Percentiles rank a stretch among this genome's conserved stretches.
Conservation (phyloP, 1,139 yeast species). For the Hemisphaericaspora xylanilytica region DNA sequence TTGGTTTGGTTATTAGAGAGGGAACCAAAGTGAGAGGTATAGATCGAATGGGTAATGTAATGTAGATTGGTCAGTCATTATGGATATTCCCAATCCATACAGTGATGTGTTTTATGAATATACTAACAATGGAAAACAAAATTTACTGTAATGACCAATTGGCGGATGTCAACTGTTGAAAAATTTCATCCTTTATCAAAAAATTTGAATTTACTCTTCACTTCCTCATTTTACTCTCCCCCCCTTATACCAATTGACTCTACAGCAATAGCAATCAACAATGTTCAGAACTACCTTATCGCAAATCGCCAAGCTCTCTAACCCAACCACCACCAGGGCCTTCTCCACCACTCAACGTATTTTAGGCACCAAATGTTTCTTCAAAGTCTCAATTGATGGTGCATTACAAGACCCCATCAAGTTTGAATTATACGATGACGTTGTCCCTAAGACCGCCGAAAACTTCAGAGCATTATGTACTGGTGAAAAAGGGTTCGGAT, state of each 20-base stretch:
- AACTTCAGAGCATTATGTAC: constrained; percentile 89
- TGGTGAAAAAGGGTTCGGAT: constrained; percentile 93
- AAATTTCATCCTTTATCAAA: too few species aligned
- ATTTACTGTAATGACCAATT: too few species aligned
- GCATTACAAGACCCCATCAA: constrained; percentile 68
- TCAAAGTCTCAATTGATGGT: constrained; percentile 71
- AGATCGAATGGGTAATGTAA: too few species aligned
- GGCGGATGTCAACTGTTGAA: too few species aligned
- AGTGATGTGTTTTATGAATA: too few species aligned
- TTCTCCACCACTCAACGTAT: constrained; percentile 32
- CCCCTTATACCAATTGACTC: not conserved
- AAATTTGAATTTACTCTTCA: constrained; percentile 1
- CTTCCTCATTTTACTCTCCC: not conserved
- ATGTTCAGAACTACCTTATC: constrained; percentile 8
- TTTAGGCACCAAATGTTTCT: constrained; percentile 47
- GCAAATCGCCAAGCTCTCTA: constrained; percentile 3
- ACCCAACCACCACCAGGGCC: constrained; percentile 25
- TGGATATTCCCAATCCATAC: too few species aligned
- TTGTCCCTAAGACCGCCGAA: constrained; percentile 91
- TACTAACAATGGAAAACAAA: too few species aligned
- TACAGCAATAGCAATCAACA: too few species aligned
- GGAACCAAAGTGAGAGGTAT: too few species aligned
- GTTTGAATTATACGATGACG: constrained; percentile 72
- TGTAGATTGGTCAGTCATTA: too few species aligned
- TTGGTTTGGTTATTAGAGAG: too few species aligned